phyloP scores from a whole-genome alignment of 1,284 basidiomycete species.

The Coniophora puteana region DNA sequence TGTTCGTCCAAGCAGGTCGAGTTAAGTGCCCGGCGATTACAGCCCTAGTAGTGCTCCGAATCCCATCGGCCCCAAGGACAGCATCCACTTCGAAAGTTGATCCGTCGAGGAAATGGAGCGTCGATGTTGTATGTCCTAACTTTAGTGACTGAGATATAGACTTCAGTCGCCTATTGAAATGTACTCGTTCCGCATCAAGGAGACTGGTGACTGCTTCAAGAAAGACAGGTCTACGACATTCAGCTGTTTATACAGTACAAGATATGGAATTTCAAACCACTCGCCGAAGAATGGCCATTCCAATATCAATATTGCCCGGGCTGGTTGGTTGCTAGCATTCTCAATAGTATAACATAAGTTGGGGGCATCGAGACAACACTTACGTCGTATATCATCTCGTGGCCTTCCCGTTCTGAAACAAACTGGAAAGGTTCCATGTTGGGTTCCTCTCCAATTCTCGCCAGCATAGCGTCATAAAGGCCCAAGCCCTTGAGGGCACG shows the following conservation, averaged over 20 bases:
- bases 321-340: slow-evolving; percentile 21
- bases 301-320: slow-evolving; percentile 31
- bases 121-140: slow-evolving; percentile 22
- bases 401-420: slow-evolving; percentile 36
- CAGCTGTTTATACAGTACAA: not conserved
- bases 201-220: slow-evolving; percentile 45
- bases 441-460: slow-evolving; percentile 31
- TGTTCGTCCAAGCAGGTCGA: slow-evolving; percentile 38
- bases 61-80: slow-evolving; percentile 52
- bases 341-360: not conserved
- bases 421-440: slow-evolving; percentile 35
- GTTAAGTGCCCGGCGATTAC: slow-evolving; percentile 28
- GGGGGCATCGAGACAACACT: slow-evolving; percentile 11
- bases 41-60: slow-evolving; percentile 42
- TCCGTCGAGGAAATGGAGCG: slow-evolving; percentile 43
- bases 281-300: slow-evolving; percentile 41
- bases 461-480: slow-evolving; percentile 36
- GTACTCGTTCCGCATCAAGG: slow-evolving; percentile 36
- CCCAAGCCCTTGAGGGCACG: slow-evolving; percentile 42
- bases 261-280: slow-evolving; percentile 4
- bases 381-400: slow-evolving; percentile 46
- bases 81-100: slow-evolving; percentile 44
- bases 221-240: slow-evolving; percentile 37
- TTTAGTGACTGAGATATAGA: slow-evolving; percentile 24
- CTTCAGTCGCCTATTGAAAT: slow-evolving; percentile 51